Base-by-base conservation (phyloP, 768 basidiomycete species). In the Galerina marginata region DNA sequence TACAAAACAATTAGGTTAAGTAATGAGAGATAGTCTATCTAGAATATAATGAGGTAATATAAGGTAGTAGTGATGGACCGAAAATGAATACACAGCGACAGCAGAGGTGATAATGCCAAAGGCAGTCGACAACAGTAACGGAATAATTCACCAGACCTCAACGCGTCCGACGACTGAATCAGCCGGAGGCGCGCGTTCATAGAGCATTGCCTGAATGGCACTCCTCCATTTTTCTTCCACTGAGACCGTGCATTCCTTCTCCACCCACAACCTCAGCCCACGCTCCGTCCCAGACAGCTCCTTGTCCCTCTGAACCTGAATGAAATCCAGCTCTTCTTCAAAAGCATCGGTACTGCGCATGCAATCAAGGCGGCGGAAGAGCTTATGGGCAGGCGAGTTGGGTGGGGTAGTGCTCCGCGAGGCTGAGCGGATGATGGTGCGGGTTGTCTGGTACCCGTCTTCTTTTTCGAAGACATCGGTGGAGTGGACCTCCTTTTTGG, bases 341-440 rank as follows among this genome's bases (percentile, higher is more conserved):
- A 67, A 67, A 9, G 54, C 54, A 54, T 49, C 54, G 14, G 23
- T 37, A 23, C 48, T 45, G 16, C 57, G 37, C 16, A 52, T 43
- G 44, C 60, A 62, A 51, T 62, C 56, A 16, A 65, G 57, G 16
- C 38, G 39, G 43, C 53, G 33, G 14, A 65, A 33, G 45, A 16
- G 6, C 4, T 3, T 3, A n/a, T 20, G 6, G 4, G 14, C 48
- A 43, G 36, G 42, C 20, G 47, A 48, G 11, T 25, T 37, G 14
- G n/a, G 12, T 36, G 23, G 29, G 15, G 26, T 36, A 15, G 16
- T 36, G 26, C 49, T 44, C 16, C 36, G 39, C 14, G 25, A 26
- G 47, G 45, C 52, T 23, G 64, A 59, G 25, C 65, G 65, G 39
- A 65, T 60, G 38, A 68, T 58, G 9, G 60, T 65, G n/a, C 67